These are phyloP conservation scores for Comarum palustre DNA, from an alignment of 306 rosid species.

Conservation along the genomic window DNA sequence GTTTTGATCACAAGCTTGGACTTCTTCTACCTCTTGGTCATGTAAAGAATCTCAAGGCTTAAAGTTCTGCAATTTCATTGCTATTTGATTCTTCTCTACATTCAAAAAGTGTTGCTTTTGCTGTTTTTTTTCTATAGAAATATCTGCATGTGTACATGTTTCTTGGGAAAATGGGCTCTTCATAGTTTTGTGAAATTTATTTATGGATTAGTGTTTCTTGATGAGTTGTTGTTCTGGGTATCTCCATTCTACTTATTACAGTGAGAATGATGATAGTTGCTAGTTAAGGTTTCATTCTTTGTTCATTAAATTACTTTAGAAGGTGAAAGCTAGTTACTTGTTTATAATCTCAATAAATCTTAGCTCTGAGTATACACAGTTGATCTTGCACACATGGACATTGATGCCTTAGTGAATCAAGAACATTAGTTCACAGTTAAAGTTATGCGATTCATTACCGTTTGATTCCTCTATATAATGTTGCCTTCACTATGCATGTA, in stretches of 20 bases:
- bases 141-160: not conserved
- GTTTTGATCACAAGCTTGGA: not conserved
- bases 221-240: constrained; percentile 14
- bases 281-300: not conserved
- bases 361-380: not conserved
- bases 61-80: not conserved
- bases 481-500: constrained; percentile 19
- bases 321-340: not conserved
- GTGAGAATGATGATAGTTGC: not conserved
- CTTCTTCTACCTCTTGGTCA: not conserved
- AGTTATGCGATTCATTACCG: not conserved
- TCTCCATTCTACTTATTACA: not conserved
- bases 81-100: not conserved
- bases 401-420: not conserved
- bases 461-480: not conserved
- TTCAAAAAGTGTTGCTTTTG: not conserved
- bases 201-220: not conserved
- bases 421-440: not conserved
- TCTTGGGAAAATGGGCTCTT: not conserved
- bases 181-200: not conserved
- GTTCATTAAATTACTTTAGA: not conserved
- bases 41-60: not conserved
- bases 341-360: not conserved
- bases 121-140: not conserved
- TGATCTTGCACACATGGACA: not conserved